These are phyloP conservation scores for Retiboletus flavoniger DNA, from an alignment of 1,284 basidiomycete genomes.

Conservation along the genomic window DNA sequence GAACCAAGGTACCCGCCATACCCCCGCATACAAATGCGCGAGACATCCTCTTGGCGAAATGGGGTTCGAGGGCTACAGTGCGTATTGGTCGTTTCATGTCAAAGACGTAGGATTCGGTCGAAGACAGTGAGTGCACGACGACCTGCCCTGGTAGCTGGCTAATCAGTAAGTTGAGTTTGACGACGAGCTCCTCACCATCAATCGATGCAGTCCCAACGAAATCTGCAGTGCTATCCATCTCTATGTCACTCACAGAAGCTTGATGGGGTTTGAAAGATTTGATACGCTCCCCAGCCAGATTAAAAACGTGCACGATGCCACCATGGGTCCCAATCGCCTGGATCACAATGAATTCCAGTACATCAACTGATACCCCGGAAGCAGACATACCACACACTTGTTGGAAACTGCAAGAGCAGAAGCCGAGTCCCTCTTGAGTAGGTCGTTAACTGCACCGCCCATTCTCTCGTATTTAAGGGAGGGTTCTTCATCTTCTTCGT, in stretches of 20 bases:
- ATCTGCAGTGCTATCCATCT: conserved; percentile 82
- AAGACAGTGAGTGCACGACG: conserved; percentile 82
- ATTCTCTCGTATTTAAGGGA: conserved; percentile 90
- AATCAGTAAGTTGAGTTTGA: conserved; percentile 11
- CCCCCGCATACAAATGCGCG: conserved; percentile 94
- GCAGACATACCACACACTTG: conserved; percentile 63
- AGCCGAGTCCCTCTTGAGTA: conserved; percentile 88
- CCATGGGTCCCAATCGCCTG: conserved; percentile 89
- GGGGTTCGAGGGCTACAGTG: conserved; percentile 87
- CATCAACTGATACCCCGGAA: conserved; percentile 3
- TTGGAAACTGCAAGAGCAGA: conserved; percentile 80
- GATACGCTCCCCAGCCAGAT: conserved; percentile 76
- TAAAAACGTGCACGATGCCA: conserved; percentile 88
- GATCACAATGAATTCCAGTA: conserved; percentile 7
- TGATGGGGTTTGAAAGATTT: conserved; percentile 92
- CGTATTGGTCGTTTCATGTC: conserved; percentile 94
- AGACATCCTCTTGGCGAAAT: conserved; percentile 78
- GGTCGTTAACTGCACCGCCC: conserved; percentile 68
- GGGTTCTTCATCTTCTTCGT: conserved; percentile 77
- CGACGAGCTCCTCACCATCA: conserved; percentile 65
- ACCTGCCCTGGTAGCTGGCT: conserved; percentile 68
- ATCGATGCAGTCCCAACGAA: conserved; percentile 93
- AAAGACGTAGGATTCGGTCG: conserved; percentile 82
- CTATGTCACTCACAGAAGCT: conserved; percentile 87
- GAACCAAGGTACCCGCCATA: conserved; percentile 81